Evolutionary conservation across 257 asterid genomes (phyloP).

Genomic region (Penstemon barbatus): DNA sequence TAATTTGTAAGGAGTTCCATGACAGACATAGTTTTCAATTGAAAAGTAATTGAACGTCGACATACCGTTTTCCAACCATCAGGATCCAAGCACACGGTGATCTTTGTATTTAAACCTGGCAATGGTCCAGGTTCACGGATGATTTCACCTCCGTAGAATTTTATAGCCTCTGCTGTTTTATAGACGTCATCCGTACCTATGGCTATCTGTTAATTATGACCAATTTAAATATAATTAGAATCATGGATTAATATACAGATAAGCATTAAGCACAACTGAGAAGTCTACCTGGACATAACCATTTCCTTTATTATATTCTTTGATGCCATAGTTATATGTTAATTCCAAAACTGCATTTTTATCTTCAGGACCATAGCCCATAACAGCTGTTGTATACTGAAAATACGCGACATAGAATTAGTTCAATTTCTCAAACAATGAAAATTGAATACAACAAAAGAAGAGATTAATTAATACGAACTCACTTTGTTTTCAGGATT

Average conservation of each 20-base stretch:
- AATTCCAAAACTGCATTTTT: slow-evolving; percentile 63
- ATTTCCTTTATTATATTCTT: slow-evolving; percentile 74
- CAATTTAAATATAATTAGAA: neutral
- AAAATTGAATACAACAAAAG: neutral
- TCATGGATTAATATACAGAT: neutral
- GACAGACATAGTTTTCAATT: neutral
- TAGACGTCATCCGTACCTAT: slow-evolving; percentile 73
- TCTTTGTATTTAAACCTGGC: slow-evolving; percentile 66
- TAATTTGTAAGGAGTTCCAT: neutral
- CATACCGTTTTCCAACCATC: slow-evolving; percentile 79
- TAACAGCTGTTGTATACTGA: slow-evolving; percentile 63
- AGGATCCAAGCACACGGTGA: slow-evolving; percentile 68
- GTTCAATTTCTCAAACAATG: neutral
- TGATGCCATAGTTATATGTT: slow-evolving; percentile 68
- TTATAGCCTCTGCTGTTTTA: slow-evolving; percentile 67
- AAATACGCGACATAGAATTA: neutral
- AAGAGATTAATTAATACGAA: slow-evolving; percentile 11
- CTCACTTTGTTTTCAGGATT: slow-evolving; percentile 48
- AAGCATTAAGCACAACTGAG: slow-evolving; percentile 1
- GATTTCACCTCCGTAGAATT: slow-evolving; percentile 57
- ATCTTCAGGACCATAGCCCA: slow-evolving; percentile 89
- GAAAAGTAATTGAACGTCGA: too few species aligned
- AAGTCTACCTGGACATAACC: slow-evolving; percentile 74
- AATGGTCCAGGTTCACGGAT: slow-evolving; percentile 71
- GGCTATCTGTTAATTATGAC: slow-evolving; percentile 34